Evolutionary conservation across 192 early-diverging fungal genomes (phyloP), one percentile per base, ranked within the genome.

Genomic region (Umbelopsis vinacea): DNA sequence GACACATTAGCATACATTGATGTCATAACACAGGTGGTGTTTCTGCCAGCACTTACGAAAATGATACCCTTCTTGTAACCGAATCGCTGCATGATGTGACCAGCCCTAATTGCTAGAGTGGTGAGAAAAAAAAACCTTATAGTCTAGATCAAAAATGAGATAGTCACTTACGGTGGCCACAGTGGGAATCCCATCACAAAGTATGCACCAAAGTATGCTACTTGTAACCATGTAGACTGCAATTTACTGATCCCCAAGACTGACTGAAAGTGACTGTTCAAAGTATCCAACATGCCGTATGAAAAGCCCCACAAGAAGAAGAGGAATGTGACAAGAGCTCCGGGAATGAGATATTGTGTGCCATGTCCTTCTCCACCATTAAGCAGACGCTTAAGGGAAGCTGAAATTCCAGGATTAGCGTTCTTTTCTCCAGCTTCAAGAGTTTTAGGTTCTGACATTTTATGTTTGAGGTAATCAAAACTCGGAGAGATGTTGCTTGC

Each of bases 261-360:
- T 50, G 46, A 66, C 46, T 75, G 70, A 57, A 79, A 79, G 54
- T 79, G 78, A 3, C 71, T 79, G 74, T 79, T 79, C 33, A 79
- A 33, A 24, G 73, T 74, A 46, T 79, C 78, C 22, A 79, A 63
- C 22, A 79, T 53, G 29, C 78, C 78, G 17, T 79, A 79, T 52
- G 73, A 71, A 43, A 79, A 79, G 15, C 78, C 78, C 78, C 78
- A 79, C 43, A 79, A 75, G 46, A 79, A 79, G 54, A 79, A 79
- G 19, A 79, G 74, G 15, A 48, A 19, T 8, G 73, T 79, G 26
- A 79, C 74, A 7, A 79, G 26, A 24, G 67, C 67, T 23, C 68
- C 68, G 14, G 76, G 76, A 38, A 77, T 52, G 23, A 79, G 57
- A 48, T 79, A 79, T 63, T 63, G 57, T 19, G 57, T 37, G 23